These are phyloP conservation scores for Gossypium rotundifolium DNA, from an alignment of 345 rosid species.

Conservation along the genomic window DNA sequence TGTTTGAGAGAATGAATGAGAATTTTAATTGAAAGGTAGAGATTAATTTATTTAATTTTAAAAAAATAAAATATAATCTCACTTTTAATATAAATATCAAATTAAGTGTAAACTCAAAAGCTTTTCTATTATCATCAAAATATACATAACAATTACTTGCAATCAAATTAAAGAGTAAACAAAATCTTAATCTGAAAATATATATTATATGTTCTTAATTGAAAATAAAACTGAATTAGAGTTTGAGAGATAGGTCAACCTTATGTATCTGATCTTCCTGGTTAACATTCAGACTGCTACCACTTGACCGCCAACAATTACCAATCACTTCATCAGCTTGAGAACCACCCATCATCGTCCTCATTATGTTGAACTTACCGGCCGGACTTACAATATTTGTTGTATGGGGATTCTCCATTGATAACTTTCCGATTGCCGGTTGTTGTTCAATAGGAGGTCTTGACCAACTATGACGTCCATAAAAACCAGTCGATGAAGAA, in stretches of 20 bases:
- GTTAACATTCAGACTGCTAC: slow-evolving; percentile 18
- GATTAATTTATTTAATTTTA: too few species aligned
- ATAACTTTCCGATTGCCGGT: slow-evolving; percentile 50
- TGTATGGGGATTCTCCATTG: slow-evolving; percentile 22
- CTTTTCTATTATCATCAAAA: slow-evolving; percentile 11
- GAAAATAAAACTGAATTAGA: slow-evolving; percentile 19
- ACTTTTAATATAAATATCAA: too few species aligned
- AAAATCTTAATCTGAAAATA: slow-evolving; percentile 15
- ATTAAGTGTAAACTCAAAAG: background rate
- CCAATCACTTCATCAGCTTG: slow-evolving; percentile 20
- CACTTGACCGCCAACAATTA: slow-evolving; percentile 23
- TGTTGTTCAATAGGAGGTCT: slow-evolving; percentile 40
- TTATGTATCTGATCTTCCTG: slow-evolving; percentile 49
- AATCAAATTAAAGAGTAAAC: slow-evolving; percentile 8
- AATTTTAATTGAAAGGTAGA: too few species aligned
- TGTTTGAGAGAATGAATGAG: too few species aligned
- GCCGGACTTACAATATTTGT: too few species aligned
- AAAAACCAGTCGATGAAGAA: slow-evolving; percentile 28
- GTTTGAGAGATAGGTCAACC: slow-evolving; percentile 70
- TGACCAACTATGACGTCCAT: slow-evolving; percentile 40
- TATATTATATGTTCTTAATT: background rate
- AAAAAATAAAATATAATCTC: too few species aligned
- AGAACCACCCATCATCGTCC: slow-evolving; percentile 23
- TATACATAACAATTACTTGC: slow-evolving; percentile 22
- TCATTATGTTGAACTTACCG: slow-evolving; percentile 35